Percentiles rank a stretch among this genome's conserved stretches.
These are phyloP conservation scores for Lophium mytilinum DNA, from an alignment of 495 filamentous ascomycete genomes.

Conservation along the genomic window DNA sequence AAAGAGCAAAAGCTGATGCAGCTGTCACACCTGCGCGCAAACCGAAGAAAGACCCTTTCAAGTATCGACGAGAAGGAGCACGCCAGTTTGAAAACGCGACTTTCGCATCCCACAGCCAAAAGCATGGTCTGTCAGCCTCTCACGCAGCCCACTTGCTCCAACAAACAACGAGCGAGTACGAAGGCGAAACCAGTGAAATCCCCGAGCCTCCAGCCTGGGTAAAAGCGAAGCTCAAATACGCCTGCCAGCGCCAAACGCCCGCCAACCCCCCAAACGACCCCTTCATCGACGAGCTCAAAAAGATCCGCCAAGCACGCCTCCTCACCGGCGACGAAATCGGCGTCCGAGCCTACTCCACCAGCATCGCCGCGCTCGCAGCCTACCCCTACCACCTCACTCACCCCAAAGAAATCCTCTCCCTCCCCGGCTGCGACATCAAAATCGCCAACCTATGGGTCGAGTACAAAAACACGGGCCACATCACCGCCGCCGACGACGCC, in stretches of 20 bases:
- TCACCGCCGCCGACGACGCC: conserved; percentile 56
- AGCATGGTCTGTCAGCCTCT: background rate
- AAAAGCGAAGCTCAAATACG: conserved; percentile 54
- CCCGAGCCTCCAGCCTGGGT: conserved; percentile 66
- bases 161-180: conserved; percentile 65
- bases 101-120: conserved; percentile 9
- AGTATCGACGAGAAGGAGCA: conserved; percentile 9
- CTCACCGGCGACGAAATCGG: conserved; percentile 70
- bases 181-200: conserved; percentile 34
- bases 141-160: conserved; percentile 39
- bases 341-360: conserved; percentile 78
- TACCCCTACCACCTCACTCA: conserved; percentile 60
- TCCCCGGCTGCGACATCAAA: conserved; percentile 79
- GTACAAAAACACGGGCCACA: conserved; percentile 52
- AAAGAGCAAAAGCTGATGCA: conserved; percentile 47
- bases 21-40: conserved; percentile 6
- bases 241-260: conserved; percentile 74
- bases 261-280: conserved; percentile 58
- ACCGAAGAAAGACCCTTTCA: background rate
- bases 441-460: conserved; percentile 72
- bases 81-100: conserved; percentile 15
- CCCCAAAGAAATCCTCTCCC: conserved; percentile 52
- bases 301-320: conserved; percentile 61
- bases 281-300: conserved; percentile 69
- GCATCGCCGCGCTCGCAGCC: conserved; percentile 73